Evolutionary conservation across 495 filamentous ascomycete species (phyloP).

Genomic region (Halenospora varia): DNA sequence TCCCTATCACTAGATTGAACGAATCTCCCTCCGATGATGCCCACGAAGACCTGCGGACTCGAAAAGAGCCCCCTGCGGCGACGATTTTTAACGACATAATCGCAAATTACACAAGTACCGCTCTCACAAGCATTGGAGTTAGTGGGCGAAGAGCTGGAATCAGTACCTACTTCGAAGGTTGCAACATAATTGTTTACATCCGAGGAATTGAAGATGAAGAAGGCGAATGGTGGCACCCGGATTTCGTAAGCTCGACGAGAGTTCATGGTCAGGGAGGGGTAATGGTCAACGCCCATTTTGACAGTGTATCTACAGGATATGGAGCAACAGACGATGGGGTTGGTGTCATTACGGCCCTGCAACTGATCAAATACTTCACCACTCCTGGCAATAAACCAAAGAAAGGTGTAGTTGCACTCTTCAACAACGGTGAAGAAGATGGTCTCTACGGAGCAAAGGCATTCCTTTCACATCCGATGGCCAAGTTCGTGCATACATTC

Average conservation of each 20-base stretch:
- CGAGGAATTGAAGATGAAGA: constrained; percentile 70
- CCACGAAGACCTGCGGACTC: constrained; percentile 5
- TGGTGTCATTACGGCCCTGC: constrained; percentile 79
- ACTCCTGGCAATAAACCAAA: constrained; percentile 69
- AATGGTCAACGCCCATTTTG: constrained; percentile 93
- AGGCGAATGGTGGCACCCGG: constrained; percentile 58
- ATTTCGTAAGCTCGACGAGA: constrained; percentile 30
- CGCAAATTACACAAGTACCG: constrained; percentile 69
- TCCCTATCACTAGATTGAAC: too few species aligned
- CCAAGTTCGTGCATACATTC: constrained; percentile 74
- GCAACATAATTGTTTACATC: constrained; percentile 89
- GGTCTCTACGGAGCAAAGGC: constrained; percentile 84
- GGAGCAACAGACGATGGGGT: constrained; percentile 95
- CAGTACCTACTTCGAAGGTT: constrained; percentile 84
- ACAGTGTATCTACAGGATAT: constrained; percentile 83
- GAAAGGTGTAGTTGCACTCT: constrained; percentile 73
- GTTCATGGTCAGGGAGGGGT: constrained; percentile 67
- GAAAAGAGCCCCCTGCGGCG: constrained; percentile 7
- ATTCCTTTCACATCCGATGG: constrained; percentile 78
- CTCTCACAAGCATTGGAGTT: constrained; percentile 17
- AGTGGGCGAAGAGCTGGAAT: constrained; percentile 29
- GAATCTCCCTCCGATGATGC: too few species aligned
- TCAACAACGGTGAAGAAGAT: constrained; percentile 98
- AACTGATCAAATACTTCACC: constrained; percentile 87
- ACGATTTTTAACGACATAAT: constrained; percentile 69